These are phyloP conservation scores for Sporothrix inflata DNA, from an alignment of 2,329 filamentous ascomycete species.

Conservation along the genomic window DNA sequence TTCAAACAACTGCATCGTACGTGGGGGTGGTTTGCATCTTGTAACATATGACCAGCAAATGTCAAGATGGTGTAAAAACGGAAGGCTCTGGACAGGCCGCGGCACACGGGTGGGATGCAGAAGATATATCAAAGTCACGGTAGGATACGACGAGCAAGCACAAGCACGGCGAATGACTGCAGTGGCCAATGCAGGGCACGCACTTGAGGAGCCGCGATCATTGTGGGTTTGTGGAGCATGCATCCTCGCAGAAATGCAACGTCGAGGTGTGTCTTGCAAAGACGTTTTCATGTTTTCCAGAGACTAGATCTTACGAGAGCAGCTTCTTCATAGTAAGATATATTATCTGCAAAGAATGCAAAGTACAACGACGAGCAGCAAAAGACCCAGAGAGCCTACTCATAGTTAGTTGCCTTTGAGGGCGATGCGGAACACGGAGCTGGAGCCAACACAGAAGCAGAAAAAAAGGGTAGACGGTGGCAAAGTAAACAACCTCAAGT, in stretches of 20 bases:
- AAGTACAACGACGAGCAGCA: no score
- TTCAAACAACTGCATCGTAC: neutral
- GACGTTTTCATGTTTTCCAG: neutral
- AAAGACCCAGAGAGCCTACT: no score
- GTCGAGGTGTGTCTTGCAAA: neutral
- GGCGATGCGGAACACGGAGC: no score
- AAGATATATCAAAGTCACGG: neutral
- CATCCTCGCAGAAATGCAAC: neutral
- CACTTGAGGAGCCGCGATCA: neutral
- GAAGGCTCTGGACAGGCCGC: neutral
- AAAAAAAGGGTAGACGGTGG: neutral
- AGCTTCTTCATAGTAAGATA: neutral
- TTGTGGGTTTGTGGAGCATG: conserved; percentile 4
- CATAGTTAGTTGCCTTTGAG: no score
- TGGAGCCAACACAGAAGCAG: no score
- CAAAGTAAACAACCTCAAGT: neutral
- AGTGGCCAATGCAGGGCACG: neutral
- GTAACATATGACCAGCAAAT: neutral
- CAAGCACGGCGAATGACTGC: neutral
- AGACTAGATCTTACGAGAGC: neutral
- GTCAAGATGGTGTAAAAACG: neutral
- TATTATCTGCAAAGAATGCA: neutral
- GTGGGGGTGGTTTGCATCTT: neutral
- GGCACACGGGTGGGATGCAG: neutral
- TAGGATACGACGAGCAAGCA: neutral